phyloP scores from a whole-genome alignment of 2,329 filamentous ascomycete species.

The Sporothrix schenckii region DNA sequence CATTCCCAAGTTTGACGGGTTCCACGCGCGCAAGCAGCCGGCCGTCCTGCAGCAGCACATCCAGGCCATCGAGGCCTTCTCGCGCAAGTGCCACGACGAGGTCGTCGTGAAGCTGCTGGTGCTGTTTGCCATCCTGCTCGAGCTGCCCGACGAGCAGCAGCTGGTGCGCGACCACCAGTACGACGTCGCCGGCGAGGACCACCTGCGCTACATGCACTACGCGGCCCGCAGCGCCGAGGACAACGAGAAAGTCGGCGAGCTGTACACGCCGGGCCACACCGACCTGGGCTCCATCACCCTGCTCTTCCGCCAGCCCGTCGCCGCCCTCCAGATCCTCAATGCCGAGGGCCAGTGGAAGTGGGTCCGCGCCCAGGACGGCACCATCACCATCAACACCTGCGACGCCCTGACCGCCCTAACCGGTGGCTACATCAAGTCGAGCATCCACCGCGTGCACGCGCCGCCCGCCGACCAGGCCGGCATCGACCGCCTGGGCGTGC shows the following conservation, averaged over 20 bases:
- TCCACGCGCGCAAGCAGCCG: constrained; percentile 52
- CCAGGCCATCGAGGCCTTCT: constrained; percentile 59
- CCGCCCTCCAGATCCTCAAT: constrained; percentile 54
- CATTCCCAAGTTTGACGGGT: constrained; percentile 59
- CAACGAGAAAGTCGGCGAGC: constrained; percentile 43
- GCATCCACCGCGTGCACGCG: constrained; percentile 44
- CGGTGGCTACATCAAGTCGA: constrained; percentile 47
- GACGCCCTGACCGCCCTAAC: constrained; percentile 52
- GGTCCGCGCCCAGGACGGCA: constrained; percentile 49
- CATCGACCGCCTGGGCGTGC: constrained; percentile 53
- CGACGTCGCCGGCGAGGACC: constrained; percentile 57
- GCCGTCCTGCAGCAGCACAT: constrained; percentile 52
- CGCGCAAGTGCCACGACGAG: constrained; percentile 46
- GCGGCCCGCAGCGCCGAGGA: constrained; percentile 44
- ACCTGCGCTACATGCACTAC: constrained; percentile 64
- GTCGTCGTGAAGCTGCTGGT: constrained; percentile 58
- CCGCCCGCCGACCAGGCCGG: constrained; percentile 49
- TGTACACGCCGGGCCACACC: constrained; percentile 49
- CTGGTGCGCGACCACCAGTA: constrained; percentile 59
- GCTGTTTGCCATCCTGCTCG: constrained; percentile 61
- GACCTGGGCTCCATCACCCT: constrained; percentile 58
- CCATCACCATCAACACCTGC: constrained; percentile 53
- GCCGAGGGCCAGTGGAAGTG: constrained; percentile 50
- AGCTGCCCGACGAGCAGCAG: constrained; percentile 60
- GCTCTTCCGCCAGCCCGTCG: constrained; percentile 58